Base-by-base conservation (phyloP, 176 grass and related monocot species). In the Oryza australiensis region DNA sequence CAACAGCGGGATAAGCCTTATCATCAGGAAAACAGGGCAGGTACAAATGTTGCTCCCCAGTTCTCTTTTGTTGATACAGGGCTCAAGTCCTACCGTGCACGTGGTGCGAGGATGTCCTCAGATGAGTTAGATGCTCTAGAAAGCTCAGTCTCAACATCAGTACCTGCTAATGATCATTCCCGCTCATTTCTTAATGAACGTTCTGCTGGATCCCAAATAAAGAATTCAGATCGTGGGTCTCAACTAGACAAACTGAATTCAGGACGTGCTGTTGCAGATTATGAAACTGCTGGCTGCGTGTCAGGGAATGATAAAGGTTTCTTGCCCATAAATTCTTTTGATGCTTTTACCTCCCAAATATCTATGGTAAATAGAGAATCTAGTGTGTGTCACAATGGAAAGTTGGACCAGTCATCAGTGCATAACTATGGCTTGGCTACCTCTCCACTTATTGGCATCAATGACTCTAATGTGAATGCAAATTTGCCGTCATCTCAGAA, bases 91-190 rank as follows among this genome's bases (percentile, higher is more conserved):
- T 70, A 66, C 62, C 32, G 0, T 1, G 35, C 81, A 67, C 64
- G 0, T 53, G 73, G 73, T 82, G 67, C 76, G 49, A 80, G 74
- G 73, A 29, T 87, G 68, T 89, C 73, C 45, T 94, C 92, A 13
- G 6, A 85, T 78, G 84, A 91, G 22, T 57, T 87, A 48, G 87
- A 89, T 77, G 82, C 81, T 85, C 60, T 89, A 26, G 87, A 94
- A 85, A 91, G 84, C 49, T 87, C 87, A 33, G 37, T 85, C 80
- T 84, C 78, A 69, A 49, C 67, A 5, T 42, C 49, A 7, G 41
- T 82, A 28, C 66, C 64, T 78, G 34, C 67, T 84, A 38, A 41
- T 80, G 73, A 80, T 75, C 67, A 90, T 76, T 89, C 84, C 37
- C 22, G 22, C 82, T 76, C 73, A 32, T 68, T 85, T 86, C 41